Conservation (phyloP, 2,329 filamentous ascomycete genomes). For the Xylariomycetidae sp. region DNA sequence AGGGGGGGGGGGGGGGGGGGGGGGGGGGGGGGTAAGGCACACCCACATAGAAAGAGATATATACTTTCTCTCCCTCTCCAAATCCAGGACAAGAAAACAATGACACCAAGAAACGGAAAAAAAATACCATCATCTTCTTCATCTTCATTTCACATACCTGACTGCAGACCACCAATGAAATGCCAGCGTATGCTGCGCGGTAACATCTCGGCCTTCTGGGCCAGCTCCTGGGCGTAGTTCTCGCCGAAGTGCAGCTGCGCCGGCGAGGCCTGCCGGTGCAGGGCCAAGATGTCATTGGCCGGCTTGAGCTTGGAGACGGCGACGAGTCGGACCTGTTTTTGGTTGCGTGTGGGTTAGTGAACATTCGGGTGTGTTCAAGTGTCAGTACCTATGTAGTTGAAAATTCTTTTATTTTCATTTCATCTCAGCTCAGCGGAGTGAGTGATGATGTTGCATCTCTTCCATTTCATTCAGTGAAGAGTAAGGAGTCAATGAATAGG, state of each 20-base stretch:
- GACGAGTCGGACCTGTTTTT: constrained; percentile 69
- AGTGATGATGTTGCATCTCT: too few species aligned
- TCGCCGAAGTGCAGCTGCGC: constrained; percentile 83
- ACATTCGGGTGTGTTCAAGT: neutral
- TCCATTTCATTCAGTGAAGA: too few species aligned
- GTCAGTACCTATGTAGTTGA: constrained; percentile 6
- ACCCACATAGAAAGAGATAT: too few species aligned
- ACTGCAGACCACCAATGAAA: constrained; percentile 92
- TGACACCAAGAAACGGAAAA: too few species aligned
- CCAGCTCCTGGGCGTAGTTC: constrained; percentile 90
- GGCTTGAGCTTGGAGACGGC: constrained; percentile 97
- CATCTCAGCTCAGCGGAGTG: too few species aligned
- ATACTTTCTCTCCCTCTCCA: neutral
- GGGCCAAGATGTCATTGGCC: constrained; percentile 79
- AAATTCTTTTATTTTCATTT: too few species aligned
- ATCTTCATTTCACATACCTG: constrained; percentile 43
- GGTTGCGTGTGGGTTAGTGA: constrained; percentile 6
- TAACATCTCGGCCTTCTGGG: constrained; percentile 77
- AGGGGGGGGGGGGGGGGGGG: too few species aligned
- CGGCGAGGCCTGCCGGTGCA: constrained; percentile 60
- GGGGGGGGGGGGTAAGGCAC: too few species aligned
- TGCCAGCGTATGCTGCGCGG: constrained; percentile 82
- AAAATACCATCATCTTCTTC: too few species aligned
- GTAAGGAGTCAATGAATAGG: too few species aligned
- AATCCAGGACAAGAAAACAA: too few species aligned